Percentiles rank a stretch among this genome's conserved stretches.
Conservation (phyloP, 2,329 filamentous ascomycete genomes). For the Aspergillus sp. region DNA sequence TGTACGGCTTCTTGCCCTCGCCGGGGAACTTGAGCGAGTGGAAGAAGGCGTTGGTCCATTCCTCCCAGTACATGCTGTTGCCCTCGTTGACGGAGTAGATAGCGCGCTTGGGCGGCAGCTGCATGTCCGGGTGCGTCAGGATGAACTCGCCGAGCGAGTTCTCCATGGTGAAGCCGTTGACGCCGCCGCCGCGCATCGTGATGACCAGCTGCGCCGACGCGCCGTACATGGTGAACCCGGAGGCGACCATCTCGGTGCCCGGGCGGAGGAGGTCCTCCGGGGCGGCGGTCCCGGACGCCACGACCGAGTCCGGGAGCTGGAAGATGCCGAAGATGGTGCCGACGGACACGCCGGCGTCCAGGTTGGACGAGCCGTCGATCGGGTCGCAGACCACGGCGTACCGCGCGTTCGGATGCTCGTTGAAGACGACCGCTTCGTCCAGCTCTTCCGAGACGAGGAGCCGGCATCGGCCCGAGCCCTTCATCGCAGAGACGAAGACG, state of each 20-base stretch:
- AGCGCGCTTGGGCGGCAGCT: conserved; percentile 63
- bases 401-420: conserved; percentile 61
- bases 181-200: conserved; percentile 83
- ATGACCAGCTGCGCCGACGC: conserved; percentile 93
- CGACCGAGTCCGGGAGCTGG: conserved; percentile 64
- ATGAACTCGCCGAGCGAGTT: conserved; percentile 97
- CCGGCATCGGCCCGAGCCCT: conserved; percentile 79
- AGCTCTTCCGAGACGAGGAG: conserved; percentile 97
- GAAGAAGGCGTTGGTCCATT: conserved; percentile 79
- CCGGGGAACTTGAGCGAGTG: conserved; percentile 74
- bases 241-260: conserved; percentile 82
- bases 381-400: conserved; percentile 97
- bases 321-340: conserved; percentile 95
- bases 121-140: conserved; percentile 91
- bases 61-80: conserved; percentile 93
- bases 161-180: conserved; percentile 98
- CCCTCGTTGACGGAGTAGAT: conserved; percentile 99
- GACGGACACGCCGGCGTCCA: conserved; percentile 94
- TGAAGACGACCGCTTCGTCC: conserved; percentile 82
- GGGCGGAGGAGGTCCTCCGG: conserved; percentile 72
- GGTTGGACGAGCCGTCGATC: conserved; percentile 94
- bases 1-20: conserved; percentile 74
- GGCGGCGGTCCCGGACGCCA: conserved; percentile 47
- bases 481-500: conserved; percentile 92
- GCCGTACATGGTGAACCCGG: conserved; percentile 99